Base-by-base conservation (phyloP, 2,329 filamentous ascomycete species). In the Sclerotiophoma versabilis region DNA sequence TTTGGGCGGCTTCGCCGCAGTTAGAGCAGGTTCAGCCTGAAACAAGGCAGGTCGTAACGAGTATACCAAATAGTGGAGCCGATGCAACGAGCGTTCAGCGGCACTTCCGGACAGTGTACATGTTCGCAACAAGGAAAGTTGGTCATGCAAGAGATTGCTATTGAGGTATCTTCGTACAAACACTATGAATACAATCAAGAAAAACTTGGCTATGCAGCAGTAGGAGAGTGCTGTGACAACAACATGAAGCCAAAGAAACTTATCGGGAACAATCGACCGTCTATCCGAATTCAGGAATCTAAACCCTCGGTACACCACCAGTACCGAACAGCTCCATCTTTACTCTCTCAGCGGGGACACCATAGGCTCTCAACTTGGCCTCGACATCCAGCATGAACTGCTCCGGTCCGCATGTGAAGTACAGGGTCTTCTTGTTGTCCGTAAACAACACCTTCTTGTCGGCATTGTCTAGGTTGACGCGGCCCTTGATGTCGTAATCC, bases 321-420 rank as follows among this genome's bases (percentile, higher is more conserved):
- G 73, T 75, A 6, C 75, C 73, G 49, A 90, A 91, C 25, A 89
- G 72, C 74, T 92, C 89, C 61, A 90, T 80, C 65, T 86, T 83
- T 49, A 90, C 81, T 60, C 84, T 82, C 25, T 80, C 80, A n/a
- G 74, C 72, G 1, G 77, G 73, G 1, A 92, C 87, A 0, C 87
- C 87, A 49, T 78, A 73, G 2, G 65, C 75, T 62, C 80, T 75
- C 51, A 92, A 76, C 61, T 77, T 80, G 7, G 75, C 72, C 59
- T 84, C 77, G 19, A 84, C 76, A 30, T 84, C 82, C 9, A 80
- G 64, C 90, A 93, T 93, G 78, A 92, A 93, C 7, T 72, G 69
- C 55, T 81, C 80, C 0, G 90, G 89, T 0, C 90, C 90, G 66
- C 90, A 93, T 47, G 91, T 76, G 63, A 84, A 92, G 72, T 92